These are phyloP conservation scores for Annulohypoxylon moriforme DNA, from an alignment of 495 filamentous ascomycete species.

Conservation along the genomic window DNA sequence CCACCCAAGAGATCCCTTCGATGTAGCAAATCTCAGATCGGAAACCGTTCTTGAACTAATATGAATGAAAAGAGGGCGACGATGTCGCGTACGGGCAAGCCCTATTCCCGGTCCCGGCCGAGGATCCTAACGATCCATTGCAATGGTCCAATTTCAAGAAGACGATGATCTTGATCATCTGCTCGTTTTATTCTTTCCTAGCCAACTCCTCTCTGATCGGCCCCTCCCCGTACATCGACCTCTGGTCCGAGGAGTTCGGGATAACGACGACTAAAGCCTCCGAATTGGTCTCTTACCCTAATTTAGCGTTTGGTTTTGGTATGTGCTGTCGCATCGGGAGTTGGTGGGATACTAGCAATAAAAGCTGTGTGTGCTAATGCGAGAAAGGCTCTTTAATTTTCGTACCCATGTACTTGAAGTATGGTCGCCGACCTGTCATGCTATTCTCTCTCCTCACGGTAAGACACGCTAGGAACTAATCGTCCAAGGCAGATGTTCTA, in stretches of 20 bases:
- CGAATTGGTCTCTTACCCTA: slow-evolving; percentile 70
- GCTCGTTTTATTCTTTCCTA: slow-evolving; percentile 70
- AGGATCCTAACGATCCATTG: slow-evolving; percentile 74
- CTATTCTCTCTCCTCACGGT: slow-evolving; percentile 64
- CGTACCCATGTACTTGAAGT: slow-evolving; percentile 70
- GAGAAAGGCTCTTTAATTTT: slow-evolving; percentile 64
- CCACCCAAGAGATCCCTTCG: neutral
- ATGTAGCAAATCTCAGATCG: neutral
- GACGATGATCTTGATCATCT: slow-evolving; percentile 68
- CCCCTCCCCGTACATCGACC: slow-evolving; percentile 68
- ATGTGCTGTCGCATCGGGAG: neutral
- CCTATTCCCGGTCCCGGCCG: slow-evolving; percentile 69
- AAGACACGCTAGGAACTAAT: slow-evolving; percentile 28
- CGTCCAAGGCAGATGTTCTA: neutral
- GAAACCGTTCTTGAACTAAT: neutral
- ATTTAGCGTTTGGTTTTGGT: slow-evolving; percentile 72
- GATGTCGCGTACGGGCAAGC: slow-evolving; percentile 69
- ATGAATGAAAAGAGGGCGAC: slow-evolving; percentile 63
- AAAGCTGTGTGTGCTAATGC: slow-evolving; percentile 18
- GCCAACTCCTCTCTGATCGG: slow-evolving; percentile 69
- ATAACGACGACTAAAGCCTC: slow-evolving; percentile 63
- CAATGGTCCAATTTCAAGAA: slow-evolving; percentile 71
- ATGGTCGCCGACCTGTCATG: slow-evolving; percentile 69
- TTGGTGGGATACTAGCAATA: neutral
- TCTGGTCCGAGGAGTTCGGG: slow-evolving; percentile 66